These are phyloP conservation scores for Starmerella vitae DNA, from an alignment of 805 yeast species.

Conservation along the genomic window DNA sequence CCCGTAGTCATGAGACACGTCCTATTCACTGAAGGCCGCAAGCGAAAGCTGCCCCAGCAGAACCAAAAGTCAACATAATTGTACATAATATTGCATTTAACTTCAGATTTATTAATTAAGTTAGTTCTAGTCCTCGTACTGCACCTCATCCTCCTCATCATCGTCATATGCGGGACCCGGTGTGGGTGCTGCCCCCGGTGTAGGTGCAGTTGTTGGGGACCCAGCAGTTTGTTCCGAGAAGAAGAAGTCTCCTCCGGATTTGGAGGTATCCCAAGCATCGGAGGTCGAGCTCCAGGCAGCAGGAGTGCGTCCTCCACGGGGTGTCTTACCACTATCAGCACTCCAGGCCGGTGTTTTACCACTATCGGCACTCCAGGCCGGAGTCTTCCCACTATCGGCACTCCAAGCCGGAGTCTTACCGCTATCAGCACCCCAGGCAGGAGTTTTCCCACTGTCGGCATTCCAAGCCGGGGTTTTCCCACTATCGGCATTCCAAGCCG, in stretches of 20 bases:
- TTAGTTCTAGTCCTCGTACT: constrained; percentile 26
- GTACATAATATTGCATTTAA: too few species aligned
- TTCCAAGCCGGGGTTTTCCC: constrained; percentile 36
- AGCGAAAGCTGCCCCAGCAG: constrained; percentile 48
- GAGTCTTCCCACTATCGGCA: constrained; percentile 25
- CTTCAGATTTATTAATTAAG: too few species aligned
- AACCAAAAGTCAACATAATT: neutral
- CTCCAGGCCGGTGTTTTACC: constrained; percentile 28
- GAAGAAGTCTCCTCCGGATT: constrained; percentile 14
- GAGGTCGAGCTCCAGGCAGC: constrained; percentile 23
- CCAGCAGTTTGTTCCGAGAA: constrained; percentile 26
- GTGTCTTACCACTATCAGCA: constrained; percentile 26
- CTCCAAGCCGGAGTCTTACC: constrained; percentile 28
- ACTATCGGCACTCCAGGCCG: constrained; percentile 22
- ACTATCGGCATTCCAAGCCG: constrained; percentile 24
- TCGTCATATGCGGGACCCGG: constrained; percentile 28
- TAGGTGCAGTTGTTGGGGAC: constrained; percentile 28
- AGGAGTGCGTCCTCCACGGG: constrained; percentile 29
- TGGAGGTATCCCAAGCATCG: constrained; percentile 9
- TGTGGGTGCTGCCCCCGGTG: constrained; percentile 22
- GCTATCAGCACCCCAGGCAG: constrained; percentile 25
- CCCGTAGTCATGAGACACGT: constrained; percentile 80
- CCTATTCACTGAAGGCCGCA: constrained; percentile 73
- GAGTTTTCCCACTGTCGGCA: constrained; percentile 25
- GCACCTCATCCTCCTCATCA: constrained; percentile 26